Evolutionary conservation across 257 asterid species (phyloP).

Genomic region (Salvia splendens): DNA sequence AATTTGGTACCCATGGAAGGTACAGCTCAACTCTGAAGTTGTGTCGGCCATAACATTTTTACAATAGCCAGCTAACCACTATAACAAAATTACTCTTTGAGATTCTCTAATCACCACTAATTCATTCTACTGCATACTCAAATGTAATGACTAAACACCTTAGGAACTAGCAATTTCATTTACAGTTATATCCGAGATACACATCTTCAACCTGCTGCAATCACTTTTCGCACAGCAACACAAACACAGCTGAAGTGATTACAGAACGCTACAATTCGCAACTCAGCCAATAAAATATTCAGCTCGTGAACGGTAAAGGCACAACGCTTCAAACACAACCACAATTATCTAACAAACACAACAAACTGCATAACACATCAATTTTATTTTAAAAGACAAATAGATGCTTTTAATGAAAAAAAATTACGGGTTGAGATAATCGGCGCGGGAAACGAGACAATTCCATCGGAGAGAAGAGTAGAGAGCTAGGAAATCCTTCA

Average conservation of each 20-base stretch:
- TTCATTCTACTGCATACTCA: background rate
- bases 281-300: slow-evolving; percentile 12
- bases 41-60: background rate
- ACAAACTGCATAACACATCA: slow-evolving; percentile 1
- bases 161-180: background rate
- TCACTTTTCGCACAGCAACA: slow-evolving; percentile 15
- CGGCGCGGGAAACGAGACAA: slow-evolving; percentile 76
- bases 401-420: background rate
- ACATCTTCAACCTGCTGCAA: slow-evolving; percentile 1
- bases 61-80: slow-evolving; percentile 15
- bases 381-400: background rate
- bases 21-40: background rate
- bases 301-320: slow-evolving; percentile 2
- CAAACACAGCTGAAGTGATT: slow-evolving; percentile 15
- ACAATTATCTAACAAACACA: background rate
- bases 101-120: slow-evolving; percentile 1
- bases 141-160: background rate
- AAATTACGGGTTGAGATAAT: slow-evolving; percentile 73
- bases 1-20: background rate
- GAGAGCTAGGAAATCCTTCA: slow-evolving; percentile 50
- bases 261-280: slow-evolving; percentile 19
- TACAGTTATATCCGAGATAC: background rate
- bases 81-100: background rate
- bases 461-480: slow-evolving; percentile 82
- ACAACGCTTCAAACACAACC: background rate